These are phyloP conservation scores for Glonium stellatum DNA, from an alignment of 495 filamentous ascomycete species.

Conservation along the genomic window DNA sequence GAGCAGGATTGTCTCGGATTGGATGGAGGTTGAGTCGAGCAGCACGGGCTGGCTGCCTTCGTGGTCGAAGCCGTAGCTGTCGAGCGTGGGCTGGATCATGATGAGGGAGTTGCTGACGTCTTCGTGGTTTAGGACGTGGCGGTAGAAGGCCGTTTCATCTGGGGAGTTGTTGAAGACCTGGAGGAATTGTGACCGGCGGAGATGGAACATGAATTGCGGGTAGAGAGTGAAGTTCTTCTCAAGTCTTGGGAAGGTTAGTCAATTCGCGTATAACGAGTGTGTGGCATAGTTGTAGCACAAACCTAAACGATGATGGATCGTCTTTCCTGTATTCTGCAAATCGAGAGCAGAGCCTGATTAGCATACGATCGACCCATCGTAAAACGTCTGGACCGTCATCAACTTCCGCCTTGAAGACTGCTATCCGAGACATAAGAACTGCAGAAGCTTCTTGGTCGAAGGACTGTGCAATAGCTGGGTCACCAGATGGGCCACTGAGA, in stretches of 20 bases:
- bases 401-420: conserved; percentile 97
- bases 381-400: conserved; percentile 99
- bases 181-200: conserved; percentile 92
- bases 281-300: neutral
- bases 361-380: conserved; percentile 97
- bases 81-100: conserved; percentile 98
- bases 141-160: conserved; percentile 97
- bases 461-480: conserved; percentile 94
- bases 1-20: conserved; percentile 86
- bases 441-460: conserved; percentile 99
- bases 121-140: conserved; percentile 94
- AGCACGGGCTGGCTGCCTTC: conserved; percentile 86
- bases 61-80: conserved; percentile 94
- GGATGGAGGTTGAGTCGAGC: conserved; percentile 92
- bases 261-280: neutral
- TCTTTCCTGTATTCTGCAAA: conserved; percentile 99
- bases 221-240: conserved; percentile 99
- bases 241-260: conserved; percentile 43
- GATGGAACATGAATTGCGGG: conserved; percentile 99
- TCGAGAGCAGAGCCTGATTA: conserved; percentile 90
- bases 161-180: conserved; percentile 99
- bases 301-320: conserved; percentile 86
- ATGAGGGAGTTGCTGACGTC: conserved; percentile 94
- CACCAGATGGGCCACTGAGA: conserved; percentile 88
- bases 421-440: conserved; percentile 96